phyloP scores from a whole-genome alignment of 2,329 filamentous ascomycete species.

The Fusarium chaquense region DNA sequence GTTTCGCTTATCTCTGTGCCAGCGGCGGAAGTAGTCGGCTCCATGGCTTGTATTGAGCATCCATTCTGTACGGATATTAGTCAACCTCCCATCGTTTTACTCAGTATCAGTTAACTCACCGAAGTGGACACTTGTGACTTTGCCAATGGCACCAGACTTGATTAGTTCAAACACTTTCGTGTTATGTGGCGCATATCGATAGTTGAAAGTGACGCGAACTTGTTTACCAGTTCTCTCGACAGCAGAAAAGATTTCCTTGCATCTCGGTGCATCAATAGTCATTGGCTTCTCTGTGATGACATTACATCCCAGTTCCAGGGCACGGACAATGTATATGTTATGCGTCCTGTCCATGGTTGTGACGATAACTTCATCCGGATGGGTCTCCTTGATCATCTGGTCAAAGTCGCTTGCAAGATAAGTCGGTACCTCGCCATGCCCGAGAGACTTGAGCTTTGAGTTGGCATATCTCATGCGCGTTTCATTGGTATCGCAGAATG shows the following conservation, averaged over 20 bases:
- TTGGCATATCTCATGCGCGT: constrained; percentile 70
- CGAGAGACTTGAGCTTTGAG: constrained; percentile 58
- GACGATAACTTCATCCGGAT: constrained; percentile 71
- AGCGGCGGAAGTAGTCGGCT: constrained; percentile 72
- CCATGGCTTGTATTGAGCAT: constrained; percentile 72
- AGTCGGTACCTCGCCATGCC: constrained; percentile 63
- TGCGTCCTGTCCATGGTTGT: constrained; percentile 74
- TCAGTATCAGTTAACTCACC: neutral
- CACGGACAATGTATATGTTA: constrained; percentile 69
- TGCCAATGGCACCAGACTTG: constrained; percentile 66
- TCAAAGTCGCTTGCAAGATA: constrained; percentile 68
- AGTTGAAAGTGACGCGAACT: constrained; percentile 72
- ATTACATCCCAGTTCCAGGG: constrained; percentile 69
- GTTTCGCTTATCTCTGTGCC: constrained; percentile 72
- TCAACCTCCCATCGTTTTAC: rapidly evolving
- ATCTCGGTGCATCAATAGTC: constrained; percentile 70
- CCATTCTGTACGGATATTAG: constrained; percentile 59
- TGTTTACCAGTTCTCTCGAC: constrained; percentile 53
- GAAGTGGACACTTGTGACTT: constrained; percentile 69
- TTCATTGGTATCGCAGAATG: constrained; percentile 70
- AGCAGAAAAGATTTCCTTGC: constrained; percentile 60
- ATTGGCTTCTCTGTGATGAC: constrained; percentile 75
- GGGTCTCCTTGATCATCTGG: constrained; percentile 66
- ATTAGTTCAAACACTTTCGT: constrained; percentile 69
- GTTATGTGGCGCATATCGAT: constrained; percentile 74